Evolutionary conservation across 495 filamentous ascomycete species (phyloP), one percentile per base, ranked within the genome.

Genomic region (Platismatia glauca): DNA sequence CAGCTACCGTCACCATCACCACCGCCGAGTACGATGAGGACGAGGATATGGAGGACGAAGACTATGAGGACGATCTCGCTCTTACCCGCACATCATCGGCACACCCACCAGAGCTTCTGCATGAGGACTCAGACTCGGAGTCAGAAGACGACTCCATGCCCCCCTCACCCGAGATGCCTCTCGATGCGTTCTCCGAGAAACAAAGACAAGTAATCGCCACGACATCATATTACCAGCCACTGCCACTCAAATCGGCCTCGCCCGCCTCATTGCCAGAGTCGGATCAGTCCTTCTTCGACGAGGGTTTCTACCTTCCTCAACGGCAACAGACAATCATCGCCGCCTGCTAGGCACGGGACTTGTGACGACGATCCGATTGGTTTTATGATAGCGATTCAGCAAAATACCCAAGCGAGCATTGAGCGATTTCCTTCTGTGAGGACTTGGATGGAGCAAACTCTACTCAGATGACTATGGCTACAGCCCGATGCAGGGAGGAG

Each of bases 71-170:
- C 29, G 77, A 83, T 59, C 84, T 91, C 65, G 81, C 84, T 46
- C 81, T 96, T 58, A 87, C 84, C 52, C 85, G 88, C 57, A 85
- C 88, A 64, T 82, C 84, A 34, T 91, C 89, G 20, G 84, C 85
- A 71, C 81, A 85, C 58, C 86, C 89, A 66, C 90, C 91, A 41
- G 91, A 92, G 75, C 84, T 96, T 66, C 79, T 88, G 37, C 79
- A 82, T 69, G 82, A 89, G 68, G 84, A 86, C 65, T 76, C 72
- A 4, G 84, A 83, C 62, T 84, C 82, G 44, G 86, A 89, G 66
- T 89, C 87, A 0, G 86, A 89, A 55, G 86, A 89, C 63, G 86
- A 88, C 60, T 79, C 84, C 35, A 88, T 89, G 80, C 91, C 92
- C 38, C 85, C 88, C n/a, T 95, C 93, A 59, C 92, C 93, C 7